Conservation (phyloP, 2,329 filamentous ascomycete species). For the Dothistroma pini region DNA sequence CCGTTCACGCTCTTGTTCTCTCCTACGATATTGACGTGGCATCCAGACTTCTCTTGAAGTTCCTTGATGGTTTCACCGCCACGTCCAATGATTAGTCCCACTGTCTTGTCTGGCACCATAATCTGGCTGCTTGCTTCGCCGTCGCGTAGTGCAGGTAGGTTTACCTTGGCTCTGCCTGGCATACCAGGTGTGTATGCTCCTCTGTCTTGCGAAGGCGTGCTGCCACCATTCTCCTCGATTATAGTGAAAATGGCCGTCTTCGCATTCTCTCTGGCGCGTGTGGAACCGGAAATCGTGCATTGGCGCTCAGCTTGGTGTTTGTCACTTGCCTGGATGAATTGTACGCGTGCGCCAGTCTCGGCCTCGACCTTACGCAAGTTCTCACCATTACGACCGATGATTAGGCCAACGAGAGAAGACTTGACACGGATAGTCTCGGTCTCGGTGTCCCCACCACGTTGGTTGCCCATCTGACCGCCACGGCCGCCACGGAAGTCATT, state of each 20-base stretch:
- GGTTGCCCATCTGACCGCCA: constrained; percentile 45
- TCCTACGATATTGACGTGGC: constrained; percentile 91
- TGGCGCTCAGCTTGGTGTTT: constrained; percentile 68
- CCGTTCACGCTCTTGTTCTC: constrained; percentile 92
- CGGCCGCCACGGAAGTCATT: constrained; percentile 25
- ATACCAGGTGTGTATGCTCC: constrained; percentile 36
- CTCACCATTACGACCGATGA: constrained; percentile 87
- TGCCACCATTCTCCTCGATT: constrained; percentile 76
- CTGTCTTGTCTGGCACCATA: constrained; percentile 90
- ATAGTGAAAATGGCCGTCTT: constrained; percentile 81
- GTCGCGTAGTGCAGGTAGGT: constrained; percentile 59
- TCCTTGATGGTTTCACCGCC: constrained; percentile 91
- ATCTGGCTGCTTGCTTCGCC: constrained; percentile 86
- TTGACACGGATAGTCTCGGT: constrained; percentile 85
- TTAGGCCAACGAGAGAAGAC: constrained; percentile 79
- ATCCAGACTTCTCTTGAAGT: constrained; percentile 85
- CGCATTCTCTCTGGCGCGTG: constrained; percentile 68
- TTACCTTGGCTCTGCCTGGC: constrained; percentile 36
- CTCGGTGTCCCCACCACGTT: constrained; percentile 58
- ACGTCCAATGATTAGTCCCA: constrained; percentile 89
- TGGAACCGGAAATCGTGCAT: constrained; percentile 78
- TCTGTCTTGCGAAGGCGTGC: constrained; percentile 30
- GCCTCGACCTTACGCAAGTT: constrained; percentile 81
- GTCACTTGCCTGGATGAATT: constrained; percentile 77
- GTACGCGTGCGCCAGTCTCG: constrained; percentile 77